Evolutionary conservation across 257 asterid species (phyloP), one percentile per base, ranked within the genome.

Genomic region (Thymus quinquecostatus): DNA sequence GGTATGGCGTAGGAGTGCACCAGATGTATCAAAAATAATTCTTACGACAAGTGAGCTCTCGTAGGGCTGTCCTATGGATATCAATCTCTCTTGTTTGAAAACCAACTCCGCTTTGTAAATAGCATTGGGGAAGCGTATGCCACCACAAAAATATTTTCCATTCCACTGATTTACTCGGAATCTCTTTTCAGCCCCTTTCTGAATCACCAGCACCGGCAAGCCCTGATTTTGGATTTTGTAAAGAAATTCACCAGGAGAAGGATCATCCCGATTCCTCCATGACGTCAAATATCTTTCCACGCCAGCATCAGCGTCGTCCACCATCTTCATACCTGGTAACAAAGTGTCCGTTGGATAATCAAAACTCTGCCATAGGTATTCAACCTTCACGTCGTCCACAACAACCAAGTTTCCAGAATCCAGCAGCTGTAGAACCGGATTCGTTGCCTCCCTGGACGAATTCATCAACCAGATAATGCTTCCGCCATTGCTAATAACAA

Each of bases 371-470:
- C 58, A 53, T 53, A 51, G 5, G 29, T 53, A n/a, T 10, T 3
- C 58, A 0, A 14, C 11, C 58, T 1, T 53, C 1, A 11, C 1
- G 10, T 21, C 3, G 2, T 53, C 9, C 5, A 32, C 28, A 32
- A 58, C 9, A 53, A 79, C 80, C 14, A 79, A 64, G 72, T 79
- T 79, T 47, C 80, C 80, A 28, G 60, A 50, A n/a, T 66, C 69
- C 28, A 79, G 34, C 60, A 79, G 83, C 55, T 60, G 56, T 14
- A 71, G 13, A 60, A 44, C 1, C 36, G 80, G 78, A 33, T 28
- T 60, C 3, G 68, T 47, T 30, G 62, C 73, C 6, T 27, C 33
- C 5, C 4, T 1, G 1, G 85, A 65, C 5, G 70, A 32, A 64
- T 69, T 66, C 6, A 58, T 14, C 1, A 59, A 70, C 85, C 85